Base-by-base conservation (phyloP, 2,329 filamentous ascomycete species). In the Blastomyces silverae region DNA sequence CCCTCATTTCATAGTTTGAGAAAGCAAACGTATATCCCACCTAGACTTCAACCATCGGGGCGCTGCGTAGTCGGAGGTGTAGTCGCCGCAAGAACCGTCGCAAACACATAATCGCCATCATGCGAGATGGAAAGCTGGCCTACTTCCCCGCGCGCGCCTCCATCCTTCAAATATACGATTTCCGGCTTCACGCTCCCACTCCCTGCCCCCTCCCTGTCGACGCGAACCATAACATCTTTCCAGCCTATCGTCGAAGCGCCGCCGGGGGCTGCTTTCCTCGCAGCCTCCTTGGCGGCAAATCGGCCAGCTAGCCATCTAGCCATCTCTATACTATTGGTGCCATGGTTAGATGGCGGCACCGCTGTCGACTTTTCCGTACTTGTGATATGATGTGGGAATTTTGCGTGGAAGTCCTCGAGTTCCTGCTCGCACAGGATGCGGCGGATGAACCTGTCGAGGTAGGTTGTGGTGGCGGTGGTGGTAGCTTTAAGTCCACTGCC, bases 71-170 rank as follows among this genome's bases (percentile, higher is more conserved):
- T 52, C 13, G 50, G 25, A 13, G 22, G 10, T 8, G 46, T 22
- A 4, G 56, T 13, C 11, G 64, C 64, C 28, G 66, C 66, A 20
- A 67, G 61, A 34, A 67, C 66, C 10, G 64, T 79, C 46, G 79
- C 80, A 70, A 80, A 72, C 37, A 91, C 91, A 77, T 92, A 96
- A 8, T 91, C 88, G 1, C 85, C 87, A 75, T 97, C 92, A 74
- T 97, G 92, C 71, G 89, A 94, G 70, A 97, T 95, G 66, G 89
- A 93, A 56, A 96, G 74, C 71, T 85, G 81, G 17, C 87, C 91
- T 61, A 85, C 79, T 68, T 86, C 83, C n/a, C 77, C 78, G 39
- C 73, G 68, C 6, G 71, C 67, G n/a, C 64, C 68, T 25, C 68
- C 69, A 28, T 69, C 70, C 60, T 69, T 71, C 67, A 76, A 62